Evolutionary conservation across 2,329 filamentous ascomycete species (phyloP).

Genomic region (Whalleya microplaca): DNA sequence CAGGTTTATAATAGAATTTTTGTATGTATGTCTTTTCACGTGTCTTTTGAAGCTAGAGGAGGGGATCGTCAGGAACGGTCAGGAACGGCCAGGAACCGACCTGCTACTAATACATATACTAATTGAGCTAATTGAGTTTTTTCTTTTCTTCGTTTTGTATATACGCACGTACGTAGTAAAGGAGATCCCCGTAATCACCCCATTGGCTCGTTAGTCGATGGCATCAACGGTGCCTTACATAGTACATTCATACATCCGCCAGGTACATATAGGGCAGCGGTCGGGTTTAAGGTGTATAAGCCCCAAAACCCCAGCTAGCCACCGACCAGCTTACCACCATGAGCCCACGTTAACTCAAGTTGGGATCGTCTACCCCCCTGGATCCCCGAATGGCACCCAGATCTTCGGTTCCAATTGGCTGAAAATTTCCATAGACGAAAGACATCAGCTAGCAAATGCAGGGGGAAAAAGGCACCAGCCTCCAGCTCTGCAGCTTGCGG

Average conservation of each 20-base stretch:
- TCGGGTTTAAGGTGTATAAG: too few relatives aligned
- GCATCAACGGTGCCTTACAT: background rate
- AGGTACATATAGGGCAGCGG: too few relatives aligned
- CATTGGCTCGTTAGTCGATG: background rate
- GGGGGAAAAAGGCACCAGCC: conserved; percentile 5
- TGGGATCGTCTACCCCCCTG: background rate
- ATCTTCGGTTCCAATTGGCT: conserved; percentile 9
- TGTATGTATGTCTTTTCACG: background rate
- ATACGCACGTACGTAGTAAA: background rate
- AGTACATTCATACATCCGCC: background rate
- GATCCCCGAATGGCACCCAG: background rate
- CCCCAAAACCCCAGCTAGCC: too few relatives aligned
- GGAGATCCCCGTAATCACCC: background rate
- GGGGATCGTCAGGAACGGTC: background rate
- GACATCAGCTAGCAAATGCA: background rate
- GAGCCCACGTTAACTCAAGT: conserved; percentile 18
- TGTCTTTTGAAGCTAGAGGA: background rate
- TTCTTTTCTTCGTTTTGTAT: background rate
- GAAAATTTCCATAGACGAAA: conserved; percentile 10
- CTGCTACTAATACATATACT: too few relatives aligned
- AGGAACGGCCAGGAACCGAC: too few relatives aligned
- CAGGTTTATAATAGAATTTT: background rate
- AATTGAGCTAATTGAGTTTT: background rate
- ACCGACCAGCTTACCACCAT: background rate
- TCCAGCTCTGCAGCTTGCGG: conserved; percentile 9